A percentile compares a stretch with the other conserved stretches of the same genome.
These are phyloP conservation scores for Leccinum angustisporum DNA, from an alignment of 1,284 basidiomycete genomes.

Conservation along the genomic window DNA sequence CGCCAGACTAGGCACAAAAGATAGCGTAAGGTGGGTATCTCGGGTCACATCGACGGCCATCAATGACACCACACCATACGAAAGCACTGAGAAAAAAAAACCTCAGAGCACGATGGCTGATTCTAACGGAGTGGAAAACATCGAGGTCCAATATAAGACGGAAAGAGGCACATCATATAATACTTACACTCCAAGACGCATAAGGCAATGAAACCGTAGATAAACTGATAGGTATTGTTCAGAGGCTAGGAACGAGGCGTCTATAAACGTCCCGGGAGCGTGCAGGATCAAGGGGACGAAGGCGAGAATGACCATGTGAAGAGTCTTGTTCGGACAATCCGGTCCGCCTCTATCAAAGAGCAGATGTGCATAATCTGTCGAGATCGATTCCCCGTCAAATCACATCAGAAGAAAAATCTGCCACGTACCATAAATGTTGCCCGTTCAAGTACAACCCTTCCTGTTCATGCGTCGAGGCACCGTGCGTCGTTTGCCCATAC, in stretches of 20 bases:
- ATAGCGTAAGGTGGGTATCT: slow-evolving; percentile 6
- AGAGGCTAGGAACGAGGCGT: not conserved
- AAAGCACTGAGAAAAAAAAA: not conserved
- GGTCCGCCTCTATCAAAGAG: not conserved
- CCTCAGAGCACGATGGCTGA: not conserved
- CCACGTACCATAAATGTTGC: slow-evolving; percentile 31
- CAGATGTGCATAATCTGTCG: not conserved
- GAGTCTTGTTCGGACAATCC: not conserved
- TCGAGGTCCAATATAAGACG: not conserved
- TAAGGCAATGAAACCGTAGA: not conserved
- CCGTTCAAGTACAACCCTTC: slow-evolving; percentile 25
- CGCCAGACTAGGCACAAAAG: slow-evolving; percentile 13
- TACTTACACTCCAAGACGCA: no score
- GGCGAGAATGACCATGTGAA: not conserved
- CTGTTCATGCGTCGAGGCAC: slow-evolving; percentile 19
- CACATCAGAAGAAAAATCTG: not conserved
- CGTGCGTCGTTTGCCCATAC: slow-evolving; percentile 30
- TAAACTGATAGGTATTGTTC: not conserved
- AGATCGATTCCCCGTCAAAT: slow-evolving; percentile 4
- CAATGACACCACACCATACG: not conserved
- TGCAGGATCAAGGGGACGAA: not conserved
- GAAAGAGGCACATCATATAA: not conserved
- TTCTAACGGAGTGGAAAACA: not conserved
- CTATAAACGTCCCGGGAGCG: not conserved
- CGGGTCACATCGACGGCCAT: not conserved